Evolutionary conservation across 805 yeast genomes (phyloP).

Genomic region (Trichomonascus vanleenenianus): DNA sequence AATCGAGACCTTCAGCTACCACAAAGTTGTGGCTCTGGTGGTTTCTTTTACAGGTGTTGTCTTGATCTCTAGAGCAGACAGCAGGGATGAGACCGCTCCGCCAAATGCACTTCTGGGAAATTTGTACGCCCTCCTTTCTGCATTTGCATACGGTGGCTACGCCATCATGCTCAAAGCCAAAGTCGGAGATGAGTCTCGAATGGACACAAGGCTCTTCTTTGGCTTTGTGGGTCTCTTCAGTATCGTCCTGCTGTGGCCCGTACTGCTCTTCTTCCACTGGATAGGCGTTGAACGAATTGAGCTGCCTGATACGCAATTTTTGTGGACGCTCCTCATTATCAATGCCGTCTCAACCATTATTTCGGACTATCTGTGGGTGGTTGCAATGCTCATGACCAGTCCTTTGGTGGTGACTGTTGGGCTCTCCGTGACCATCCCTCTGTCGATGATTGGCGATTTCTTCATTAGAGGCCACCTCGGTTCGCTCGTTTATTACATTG

Average conservation of each 20-base stretch:
- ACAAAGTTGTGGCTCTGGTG: slow-evolving; percentile 62
- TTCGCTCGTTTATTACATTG: slow-evolving; percentile 58
- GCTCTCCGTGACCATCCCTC: slow-evolving; percentile 83
- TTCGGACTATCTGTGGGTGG: slow-evolving; percentile 93
- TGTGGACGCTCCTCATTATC: slow-evolving; percentile 45
- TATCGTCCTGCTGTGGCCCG: slow-evolving; percentile 71
- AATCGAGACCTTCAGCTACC: slow-evolving; percentile 57
- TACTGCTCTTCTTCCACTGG: slow-evolving; percentile 56
- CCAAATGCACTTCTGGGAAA: slow-evolving; percentile 49
- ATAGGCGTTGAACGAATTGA: slow-evolving; percentile 63
- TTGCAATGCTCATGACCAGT: slow-evolving; percentile 85
- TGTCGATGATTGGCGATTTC: slow-evolving; percentile 89
- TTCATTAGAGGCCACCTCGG: slow-evolving; percentile 57
- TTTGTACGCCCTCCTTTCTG: slow-evolving; percentile 71
- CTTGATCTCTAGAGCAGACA: slow-evolving; percentile 55
- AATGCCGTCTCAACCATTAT: slow-evolving; percentile 76
- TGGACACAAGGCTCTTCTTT: slow-evolving; percentile 82
- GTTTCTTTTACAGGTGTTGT: slow-evolving; percentile 73
- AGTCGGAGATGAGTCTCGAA: slow-evolving; percentile 63
- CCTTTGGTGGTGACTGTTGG: slow-evolving; percentile 97
- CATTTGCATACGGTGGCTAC: slow-evolving; percentile 85
- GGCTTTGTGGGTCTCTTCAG: slow-evolving; percentile 93
- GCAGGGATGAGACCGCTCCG: slow-evolving; percentile 20
- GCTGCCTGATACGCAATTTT: slow-evolving; percentile 49
- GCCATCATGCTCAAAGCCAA: slow-evolving; percentile 73